Base-by-base conservation (phyloP, 2,329 filamentous ascomycete genomes). In the Colletotrichum higginsianum region DNA sequence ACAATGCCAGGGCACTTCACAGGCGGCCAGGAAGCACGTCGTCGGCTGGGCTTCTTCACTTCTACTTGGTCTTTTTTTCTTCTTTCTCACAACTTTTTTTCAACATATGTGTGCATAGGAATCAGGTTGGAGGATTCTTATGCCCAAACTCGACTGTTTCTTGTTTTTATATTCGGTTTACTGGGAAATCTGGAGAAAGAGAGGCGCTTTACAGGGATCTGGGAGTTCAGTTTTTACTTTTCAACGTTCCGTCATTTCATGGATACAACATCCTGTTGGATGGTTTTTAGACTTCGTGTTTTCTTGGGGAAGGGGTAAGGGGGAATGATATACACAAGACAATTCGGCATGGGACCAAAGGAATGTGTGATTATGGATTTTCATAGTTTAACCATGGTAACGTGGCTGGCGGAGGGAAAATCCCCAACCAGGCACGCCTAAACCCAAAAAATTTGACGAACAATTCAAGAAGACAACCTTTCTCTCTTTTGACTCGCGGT, bases 181-280 rank as follows among this genome's bases (percentile, higher is more conserved):
- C 47, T 42, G 50, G 57, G 44, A 38, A 50, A 15, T 23, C n/a
- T 46, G 68, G 68, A 71, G 68, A 71, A 71, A 53, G 64, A 62
- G 23, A 30, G 68, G 68, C 64, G 68, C 68, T 71, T 50, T 63
- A 62, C n/a, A 67, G 57, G 68, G 30, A 52, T 62, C 57, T 50
- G 30, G 61, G 64, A 57, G 38, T 57, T 6, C 30, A 1, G 50
- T n/a, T 26, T 64, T 15, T 21, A 26, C 21, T 15, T 61, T 53
- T 49, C 40, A 9, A 30, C 40, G 11, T 18, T 60, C 18, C 12
- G 52, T 55, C 30, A 21, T 58, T 44, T 63, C 55, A 40, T 47
- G 66, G 55, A 23, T 47, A 67, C 60, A 70, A 42, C 65, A 72
- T 23, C 64, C 68, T 44, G 50, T 46, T 61, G 55, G 64, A 50